Evolutionary conservation across 495 filamentous ascomycete genomes (phyloP).

Genomic region (Venustampulla echinocandica): DNA sequence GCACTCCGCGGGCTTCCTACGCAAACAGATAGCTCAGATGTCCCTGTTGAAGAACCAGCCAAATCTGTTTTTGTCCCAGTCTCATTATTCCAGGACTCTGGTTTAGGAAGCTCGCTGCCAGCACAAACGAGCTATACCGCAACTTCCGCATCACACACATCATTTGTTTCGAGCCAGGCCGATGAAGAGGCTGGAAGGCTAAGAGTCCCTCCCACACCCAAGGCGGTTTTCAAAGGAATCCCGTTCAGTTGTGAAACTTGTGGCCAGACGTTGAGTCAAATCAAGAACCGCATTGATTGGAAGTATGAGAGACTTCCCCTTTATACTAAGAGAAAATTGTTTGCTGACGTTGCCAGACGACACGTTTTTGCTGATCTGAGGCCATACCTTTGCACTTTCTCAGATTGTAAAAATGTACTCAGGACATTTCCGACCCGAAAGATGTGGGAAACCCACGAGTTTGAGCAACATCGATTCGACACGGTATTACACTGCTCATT

Average conservation of each 20-base stretch:
- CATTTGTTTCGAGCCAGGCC: constrained; percentile 5
- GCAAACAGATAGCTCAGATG: not conserved
- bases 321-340: no score
- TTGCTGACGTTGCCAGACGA: no score
- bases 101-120: constrained; percentile 6
- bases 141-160: constrained; percentile 6
- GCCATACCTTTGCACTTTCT: constrained; percentile 30
- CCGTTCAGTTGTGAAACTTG: constrained; percentile 9
- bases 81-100: constrained; percentile 9
- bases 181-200: not conserved
- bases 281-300: no score
- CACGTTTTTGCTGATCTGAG: constrained; percentile 28
- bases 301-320: no score
- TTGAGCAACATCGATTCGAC: constrained; percentile 19
- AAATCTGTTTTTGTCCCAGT: constrained; percentile 2
- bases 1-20: constrained; percentile 1
- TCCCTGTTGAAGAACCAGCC: not conserved
- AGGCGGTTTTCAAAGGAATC: constrained; percentile 2
- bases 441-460: constrained; percentile 27
- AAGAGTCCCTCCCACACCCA: constrained; percentile 6
- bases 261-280: constrained; percentile 3
- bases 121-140: constrained; percentile 1
- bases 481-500: constrained; percentile 7
- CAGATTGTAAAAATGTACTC: constrained; percentile 18
- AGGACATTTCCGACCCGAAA: constrained; percentile 19